A percentile compares a stretch with the other conserved stretches of the same genome.
Evolutionary conservation across 164 flowering plant species (phyloP).

Genomic region (Amborella trichopoda): DNA sequence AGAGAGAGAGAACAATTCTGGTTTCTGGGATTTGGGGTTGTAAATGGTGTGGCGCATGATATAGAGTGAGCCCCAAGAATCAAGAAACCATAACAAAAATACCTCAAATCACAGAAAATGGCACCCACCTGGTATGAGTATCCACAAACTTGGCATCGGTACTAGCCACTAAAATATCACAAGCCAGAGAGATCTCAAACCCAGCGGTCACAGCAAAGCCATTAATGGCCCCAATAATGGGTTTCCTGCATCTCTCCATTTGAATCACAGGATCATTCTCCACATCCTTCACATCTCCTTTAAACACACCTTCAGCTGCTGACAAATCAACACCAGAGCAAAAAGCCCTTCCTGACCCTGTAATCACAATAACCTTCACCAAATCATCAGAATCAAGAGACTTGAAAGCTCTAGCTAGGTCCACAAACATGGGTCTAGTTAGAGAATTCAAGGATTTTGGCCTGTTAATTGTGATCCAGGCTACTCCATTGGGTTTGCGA

Average conservation of each 20-base stretch:
- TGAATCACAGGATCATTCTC: constrained; percentile 67
- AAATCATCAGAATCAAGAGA: constrained; percentile 44
- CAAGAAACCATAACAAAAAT: too few relatives aligned
- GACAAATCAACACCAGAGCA: constrained; percentile 89
- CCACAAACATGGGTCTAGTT: constrained; percentile 55
- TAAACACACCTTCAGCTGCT: constrained; percentile 84
- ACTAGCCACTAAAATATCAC: constrained; percentile 67
- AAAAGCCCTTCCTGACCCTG: constrained; percentile 78
- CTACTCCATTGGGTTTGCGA: constrained; percentile 44
- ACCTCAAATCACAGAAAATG: too few relatives aligned
- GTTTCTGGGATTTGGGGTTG: too few relatives aligned
- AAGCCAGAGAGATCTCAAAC: constrained; percentile 82
- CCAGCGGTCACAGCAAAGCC: constrained; percentile 96
- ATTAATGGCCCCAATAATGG: constrained; percentile 68
- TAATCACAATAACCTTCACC: constrained; percentile 49
- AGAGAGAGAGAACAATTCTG: too few relatives aligned
- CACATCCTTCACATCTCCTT: constrained; percentile 73
- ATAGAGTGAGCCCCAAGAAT: too few relatives aligned
- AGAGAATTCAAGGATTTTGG: constrained; percentile 74
- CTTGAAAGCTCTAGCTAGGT: constrained; percentile 56
- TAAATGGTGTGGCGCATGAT: too few relatives aligned
- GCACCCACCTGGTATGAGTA: constrained; percentile 74
- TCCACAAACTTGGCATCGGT: constrained; percentile 77
- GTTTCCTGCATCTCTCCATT: constrained; percentile 79
- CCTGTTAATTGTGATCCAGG: constrained; percentile 63